Evolutionary conservation across 1,139 yeast genomes (phyloP).

Genomic region (Saccharomyces pastorianus): DNA sequence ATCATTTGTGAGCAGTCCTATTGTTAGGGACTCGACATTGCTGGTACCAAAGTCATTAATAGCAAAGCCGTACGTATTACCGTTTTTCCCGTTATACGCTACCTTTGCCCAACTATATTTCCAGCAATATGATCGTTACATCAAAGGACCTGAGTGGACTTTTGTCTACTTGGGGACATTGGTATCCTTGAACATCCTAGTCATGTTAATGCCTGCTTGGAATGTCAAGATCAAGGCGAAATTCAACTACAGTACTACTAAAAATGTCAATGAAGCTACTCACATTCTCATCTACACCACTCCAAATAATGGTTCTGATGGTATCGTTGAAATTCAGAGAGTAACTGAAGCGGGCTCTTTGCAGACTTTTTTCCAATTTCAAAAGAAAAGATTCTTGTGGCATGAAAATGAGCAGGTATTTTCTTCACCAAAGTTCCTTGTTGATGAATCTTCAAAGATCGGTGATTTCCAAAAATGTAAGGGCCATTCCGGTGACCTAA

Average conservation of each 20-base stretch:
- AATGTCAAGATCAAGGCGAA: slow-evolving; percentile 59
- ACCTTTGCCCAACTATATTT: slow-evolving; percentile 58
- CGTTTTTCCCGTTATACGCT: slow-evolving; percentile 76
- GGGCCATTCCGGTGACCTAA: slow-evolving; percentile 60
- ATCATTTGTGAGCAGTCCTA: slow-evolving; percentile 32
- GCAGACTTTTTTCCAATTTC: slow-evolving; percentile 74
- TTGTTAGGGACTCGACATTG: slow-evolving; percentile 41
- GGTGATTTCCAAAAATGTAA: slow-evolving; percentile 49
- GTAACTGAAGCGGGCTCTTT: slow-evolving; percentile 53
- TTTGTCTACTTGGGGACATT: slow-evolving; percentile 75
- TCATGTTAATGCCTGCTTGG: slow-evolving; percentile 96
- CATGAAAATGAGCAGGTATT: slow-evolving; percentile 48
- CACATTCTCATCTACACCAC: slow-evolving; percentile 73
- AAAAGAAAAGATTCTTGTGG: slow-evolving; percentile 83
- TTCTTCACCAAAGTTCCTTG: slow-evolving; percentile 71
- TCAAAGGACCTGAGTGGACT: slow-evolving; percentile 74
- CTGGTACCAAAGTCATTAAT: slow-evolving; percentile 58
- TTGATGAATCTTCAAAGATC: slow-evolving; percentile 58
- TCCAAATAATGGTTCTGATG: slow-evolving; percentile 80
- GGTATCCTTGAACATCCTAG: slow-evolving; percentile 60
- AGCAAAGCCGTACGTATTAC: slow-evolving; percentile 75
- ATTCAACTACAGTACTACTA: slow-evolving; percentile 60
- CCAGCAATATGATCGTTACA: slow-evolving; percentile 67
- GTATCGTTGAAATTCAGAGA: slow-evolving; percentile 58
- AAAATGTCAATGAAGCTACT: slow-evolving; percentile 51